These are phyloP conservation scores for Thalia dealbata DNA, from an alignment of 176 grass and related monocot species.

Conservation along the genomic window DNA sequence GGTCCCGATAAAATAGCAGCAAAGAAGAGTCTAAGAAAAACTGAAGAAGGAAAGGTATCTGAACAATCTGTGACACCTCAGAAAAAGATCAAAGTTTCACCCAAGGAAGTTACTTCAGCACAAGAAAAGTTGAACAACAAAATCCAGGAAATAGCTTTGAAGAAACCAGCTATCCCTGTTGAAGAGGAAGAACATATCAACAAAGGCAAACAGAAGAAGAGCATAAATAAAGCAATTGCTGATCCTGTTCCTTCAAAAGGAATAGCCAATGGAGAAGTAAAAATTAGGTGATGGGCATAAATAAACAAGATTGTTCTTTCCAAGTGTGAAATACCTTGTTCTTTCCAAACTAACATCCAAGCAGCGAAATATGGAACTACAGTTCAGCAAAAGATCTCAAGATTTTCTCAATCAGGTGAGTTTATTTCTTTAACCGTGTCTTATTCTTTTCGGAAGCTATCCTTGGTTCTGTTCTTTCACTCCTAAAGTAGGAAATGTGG, in stretches of 20 bases:
- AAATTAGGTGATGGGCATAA: not conserved
- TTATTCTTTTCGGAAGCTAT: not conserved
- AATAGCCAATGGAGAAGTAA: not conserved
- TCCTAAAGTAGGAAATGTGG: not conserved
- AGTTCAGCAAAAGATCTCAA: not conserved
- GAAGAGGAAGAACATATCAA: not conserved
- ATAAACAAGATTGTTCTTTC: not conserved
- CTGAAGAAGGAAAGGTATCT: constrained; percentile 21
- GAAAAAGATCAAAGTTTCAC: constrained; percentile 15
- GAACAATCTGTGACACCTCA: constrained; percentile 19
- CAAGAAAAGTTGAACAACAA: constrained; percentile 10
- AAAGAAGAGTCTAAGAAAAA: constrained; percentile 41
- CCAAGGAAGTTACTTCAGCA: constrained; percentile 23
- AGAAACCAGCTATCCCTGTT: not conserved
- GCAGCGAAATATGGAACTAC: not conserved
- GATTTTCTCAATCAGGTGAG: not conserved
- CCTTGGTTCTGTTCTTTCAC: not conserved
- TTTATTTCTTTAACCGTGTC: not conserved
- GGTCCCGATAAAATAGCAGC: constrained; percentile 27
- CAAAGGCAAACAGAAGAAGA: constrained; percentile 14
- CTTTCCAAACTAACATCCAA: not conserved
- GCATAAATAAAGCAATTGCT: not conserved
- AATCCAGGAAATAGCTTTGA: constrained; percentile 7
- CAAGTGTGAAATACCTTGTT: not conserved
- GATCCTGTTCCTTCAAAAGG: constrained; percentile 5